Base-by-base conservation (phyloP, 352 stramenopile genomes). In the Phytophthora ramorum region DNA sequence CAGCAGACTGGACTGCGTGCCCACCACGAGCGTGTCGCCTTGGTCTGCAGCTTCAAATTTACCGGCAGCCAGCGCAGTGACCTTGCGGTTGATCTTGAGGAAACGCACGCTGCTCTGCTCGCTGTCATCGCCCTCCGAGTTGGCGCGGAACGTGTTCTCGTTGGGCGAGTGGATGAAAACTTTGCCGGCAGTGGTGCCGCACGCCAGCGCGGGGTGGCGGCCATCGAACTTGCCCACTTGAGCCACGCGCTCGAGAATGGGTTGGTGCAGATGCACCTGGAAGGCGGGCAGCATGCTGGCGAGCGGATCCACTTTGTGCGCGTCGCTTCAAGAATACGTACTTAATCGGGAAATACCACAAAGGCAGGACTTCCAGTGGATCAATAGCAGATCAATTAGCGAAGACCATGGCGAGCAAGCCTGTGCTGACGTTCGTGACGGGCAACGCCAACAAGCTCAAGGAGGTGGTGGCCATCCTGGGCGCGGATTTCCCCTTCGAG, bases 61-160 rank as follows among this genome's bases (percentile, higher is more conserved):
- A 32, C 90, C 90, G n/a, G 83, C 72, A 40, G 71, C 64, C 22
- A 97, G 67, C 30, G 89, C 85, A 45, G 91, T 95, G 56, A 97
- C 78, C 40, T 93, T 83, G 58, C 89, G 87, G 62, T 98, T 98
- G 63, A 98, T 89, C 75, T 98, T 98, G 60, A 98, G 87, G 61
- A 95, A 97, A 12, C 89, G 83, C 44, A 93, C 74, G 49, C 82
- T 81, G 30, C 80, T 81, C 26, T 87, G 76, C 20, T 69, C 63
- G 24, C 32, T 58, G 35, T 69, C 59, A 7, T 68, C 64, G 6
- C 47, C 57, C 49, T 89, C 81, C 7, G 73, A 70, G 35, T 73
- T 69, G 24, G 71, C 60, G 0, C 67, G 75, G 17, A 88, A 82
- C 16, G 78, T 83, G 37, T 76, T 76, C 49, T 95, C 85, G 65